Evolutionary conservation across 805 yeast genomes (phyloP).

Genomic region (Sporopachydermia quercuum): DNA sequence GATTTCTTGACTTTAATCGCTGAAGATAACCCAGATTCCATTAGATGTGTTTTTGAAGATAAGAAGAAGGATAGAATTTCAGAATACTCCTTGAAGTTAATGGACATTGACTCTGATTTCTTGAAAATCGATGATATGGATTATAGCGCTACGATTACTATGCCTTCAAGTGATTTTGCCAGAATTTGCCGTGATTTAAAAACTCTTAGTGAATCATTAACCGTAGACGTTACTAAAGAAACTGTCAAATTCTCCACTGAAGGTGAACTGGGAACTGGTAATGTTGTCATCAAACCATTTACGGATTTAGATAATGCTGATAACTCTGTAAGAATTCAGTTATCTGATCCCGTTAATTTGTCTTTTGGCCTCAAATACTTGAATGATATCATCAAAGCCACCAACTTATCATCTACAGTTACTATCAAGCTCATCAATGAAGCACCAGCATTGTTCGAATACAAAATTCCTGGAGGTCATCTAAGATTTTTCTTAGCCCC

Average conservation of each 20-base stretch:
- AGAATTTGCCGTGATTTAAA: slow-evolving; percentile 80
- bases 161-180: slow-evolving; percentile 83
- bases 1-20: slow-evolving; percentile 83
- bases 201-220: slow-evolving; percentile 75
- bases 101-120: slow-evolving; percentile 94
- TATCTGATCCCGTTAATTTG: slow-evolving; percentile 76
- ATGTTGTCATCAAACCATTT: slow-evolving; percentile 71
- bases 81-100: slow-evolving; percentile 79
- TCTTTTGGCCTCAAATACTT: slow-evolving; percentile 88
- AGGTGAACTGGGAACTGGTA: slow-evolving; percentile 86
- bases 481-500: slow-evolving; percentile 95
- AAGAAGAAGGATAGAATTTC: slow-evolving; percentile 80
- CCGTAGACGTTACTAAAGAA: slow-evolving; percentile 78
- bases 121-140: slow-evolving; percentile 89
- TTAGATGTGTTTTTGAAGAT: slow-evolving; percentile 79
- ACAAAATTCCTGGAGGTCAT: slow-evolving; percentile 80
- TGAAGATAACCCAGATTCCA: slow-evolving; percentile 72
- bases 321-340: slow-evolving; percentile 55
- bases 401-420: slow-evolving; percentile 60
- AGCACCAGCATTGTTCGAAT: slow-evolving; percentile 90
- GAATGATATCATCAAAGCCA: slow-evolving; percentile 82
- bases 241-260: slow-evolving; percentile 79
- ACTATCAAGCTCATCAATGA: slow-evolving; percentile 79
- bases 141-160: slow-evolving; percentile 67
- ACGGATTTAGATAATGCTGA: slow-evolving; percentile 68